These are phyloP conservation scores for Triglochin maritima DNA, from an alignment of 106 monocot genomes.

Conservation along the genomic window DNA sequence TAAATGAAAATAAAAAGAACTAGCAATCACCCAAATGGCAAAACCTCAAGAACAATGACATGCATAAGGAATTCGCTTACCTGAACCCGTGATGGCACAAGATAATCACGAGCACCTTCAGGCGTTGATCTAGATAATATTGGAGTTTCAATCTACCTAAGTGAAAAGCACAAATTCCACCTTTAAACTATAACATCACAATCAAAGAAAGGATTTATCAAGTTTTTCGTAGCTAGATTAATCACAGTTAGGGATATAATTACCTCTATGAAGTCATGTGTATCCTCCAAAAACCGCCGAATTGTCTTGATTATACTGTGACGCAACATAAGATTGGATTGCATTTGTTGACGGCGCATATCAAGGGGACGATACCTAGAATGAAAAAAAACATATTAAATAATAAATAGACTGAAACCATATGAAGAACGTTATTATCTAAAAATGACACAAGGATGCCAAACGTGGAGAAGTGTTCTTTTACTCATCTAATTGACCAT, in stretches of 20 bases:
- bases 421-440: not conserved
- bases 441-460: not conserved
- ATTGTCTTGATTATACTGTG: slow-evolving; percentile 70
- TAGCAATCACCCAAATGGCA: no score
- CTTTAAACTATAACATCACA: slow-evolving; percentile 5
- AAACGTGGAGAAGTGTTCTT: no score
- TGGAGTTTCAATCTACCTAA: slow-evolving; percentile 98
- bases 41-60: no score
- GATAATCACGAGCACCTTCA: slow-evolving; percentile 99
- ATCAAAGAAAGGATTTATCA: not conserved
- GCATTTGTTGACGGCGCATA: slow-evolving; percentile 84
- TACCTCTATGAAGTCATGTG: slow-evolving; percentile 91
- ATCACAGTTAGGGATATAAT: not conserved
- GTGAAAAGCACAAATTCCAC: slow-evolving; percentile 8
- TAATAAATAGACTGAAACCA: not conserved
- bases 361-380: slow-evolving; percentile 80
- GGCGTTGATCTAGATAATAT: slow-evolving; percentile 91
- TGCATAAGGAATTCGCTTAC: slow-evolving; percentile 26
- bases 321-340: slow-evolving; percentile 68
- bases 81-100: slow-evolving; percentile 98
- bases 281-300: slow-evolving; percentile 74
- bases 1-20: not conserved
- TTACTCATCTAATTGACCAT: no score
- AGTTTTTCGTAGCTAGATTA: no score
- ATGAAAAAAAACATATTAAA: no score